Conservation (phyloP, 179 eudicot genomes). For the Dionaea muscipula region DNA sequence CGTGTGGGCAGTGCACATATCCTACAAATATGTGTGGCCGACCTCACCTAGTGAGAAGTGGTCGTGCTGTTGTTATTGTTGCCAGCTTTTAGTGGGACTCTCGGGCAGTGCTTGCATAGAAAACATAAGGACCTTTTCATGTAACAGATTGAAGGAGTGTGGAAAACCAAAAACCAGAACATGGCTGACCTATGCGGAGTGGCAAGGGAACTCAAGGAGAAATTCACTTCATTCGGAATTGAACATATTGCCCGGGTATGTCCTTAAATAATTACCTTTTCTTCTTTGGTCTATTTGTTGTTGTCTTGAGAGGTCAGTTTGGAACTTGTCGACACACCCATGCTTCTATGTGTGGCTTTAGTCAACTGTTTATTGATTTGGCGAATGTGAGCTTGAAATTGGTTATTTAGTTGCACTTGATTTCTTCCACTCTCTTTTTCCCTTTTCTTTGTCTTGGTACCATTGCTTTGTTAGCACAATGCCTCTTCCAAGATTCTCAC, state of each 20-base stretch:
- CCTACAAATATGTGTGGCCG: too few relatives aligned
- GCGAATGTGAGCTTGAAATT: not conserved
- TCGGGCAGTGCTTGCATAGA: not conserved
- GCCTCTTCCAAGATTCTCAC: too few relatives aligned
- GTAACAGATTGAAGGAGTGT: constrained; percentile 59
- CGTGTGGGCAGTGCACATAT: too few relatives aligned
- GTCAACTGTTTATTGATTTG: not conserved
- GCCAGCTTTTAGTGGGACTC: not conserved
- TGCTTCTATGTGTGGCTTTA: not conserved
- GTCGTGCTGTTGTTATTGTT: too few relatives aligned
- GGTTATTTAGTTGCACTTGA: not conserved
- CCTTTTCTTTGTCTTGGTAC: not conserved
- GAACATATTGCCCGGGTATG: constrained; percentile 58
- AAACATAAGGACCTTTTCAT: not conserved
- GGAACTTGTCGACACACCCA: not conserved
- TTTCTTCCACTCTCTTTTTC: not conserved
- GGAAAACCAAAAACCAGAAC: constrained; percentile 66
- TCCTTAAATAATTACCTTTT: not conserved
- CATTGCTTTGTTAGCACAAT: too few relatives aligned
- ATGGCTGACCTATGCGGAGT: constrained; percentile 71
- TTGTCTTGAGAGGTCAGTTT: not conserved
- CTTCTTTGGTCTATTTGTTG: constrained; percentile 1
- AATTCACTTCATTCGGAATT: constrained; percentile 58
- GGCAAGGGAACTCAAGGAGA: constrained; percentile 52
- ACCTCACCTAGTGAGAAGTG: too few relatives aligned